Conservation (phyloP, 1,284 basidiomycete species). For the Leccinum solheimii region DNA sequence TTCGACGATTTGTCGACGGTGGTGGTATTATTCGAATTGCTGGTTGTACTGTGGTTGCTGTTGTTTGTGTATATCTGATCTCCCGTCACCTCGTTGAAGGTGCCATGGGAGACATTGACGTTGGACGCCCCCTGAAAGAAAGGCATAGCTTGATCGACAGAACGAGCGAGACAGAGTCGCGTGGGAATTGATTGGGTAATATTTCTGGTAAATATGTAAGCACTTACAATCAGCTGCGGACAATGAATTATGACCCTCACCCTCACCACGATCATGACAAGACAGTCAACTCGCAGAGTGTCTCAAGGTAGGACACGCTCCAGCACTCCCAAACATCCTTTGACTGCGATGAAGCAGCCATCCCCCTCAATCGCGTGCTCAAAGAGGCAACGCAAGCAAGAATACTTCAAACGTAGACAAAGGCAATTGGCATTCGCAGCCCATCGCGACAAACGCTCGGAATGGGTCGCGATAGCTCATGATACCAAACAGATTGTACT, state of each 20-base stretch:
- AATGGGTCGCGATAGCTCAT: constrained; percentile 38
- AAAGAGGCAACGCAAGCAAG: constrained; percentile 29
- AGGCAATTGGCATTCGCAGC: constrained; percentile 24
- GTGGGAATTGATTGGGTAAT: constrained; percentile 4
- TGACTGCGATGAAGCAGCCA: constrained; percentile 31
- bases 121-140: constrained; percentile 27
- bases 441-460: constrained; percentile 26
- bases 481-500: constrained; percentile 45
- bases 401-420: constrained; percentile 21
- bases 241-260: constrained; percentile 2
- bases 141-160: constrained; percentile 16
- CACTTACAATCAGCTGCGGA: constrained; percentile 13
- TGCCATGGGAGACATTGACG: constrained; percentile 21
- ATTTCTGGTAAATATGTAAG: constrained; percentile 5
- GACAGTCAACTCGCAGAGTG: constrained; percentile 22
- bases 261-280: constrained; percentile 23
- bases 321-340: constrained; percentile 19
- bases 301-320: constrained; percentile 31
- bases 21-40: constrained; percentile 25
- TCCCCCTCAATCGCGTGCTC: constrained; percentile 10
- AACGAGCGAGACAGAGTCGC: neutral
- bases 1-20: constrained; percentile 18
- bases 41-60: constrained; percentile 18
- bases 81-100: constrained; percentile 25
- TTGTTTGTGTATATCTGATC: constrained; percentile 24